Evolutionary conservation across 1,284 basidiomycete genomes (phyloP), one percentile per base, ranked within the genome.

Genomic region (Gymnopus androsaceus): DNA sequence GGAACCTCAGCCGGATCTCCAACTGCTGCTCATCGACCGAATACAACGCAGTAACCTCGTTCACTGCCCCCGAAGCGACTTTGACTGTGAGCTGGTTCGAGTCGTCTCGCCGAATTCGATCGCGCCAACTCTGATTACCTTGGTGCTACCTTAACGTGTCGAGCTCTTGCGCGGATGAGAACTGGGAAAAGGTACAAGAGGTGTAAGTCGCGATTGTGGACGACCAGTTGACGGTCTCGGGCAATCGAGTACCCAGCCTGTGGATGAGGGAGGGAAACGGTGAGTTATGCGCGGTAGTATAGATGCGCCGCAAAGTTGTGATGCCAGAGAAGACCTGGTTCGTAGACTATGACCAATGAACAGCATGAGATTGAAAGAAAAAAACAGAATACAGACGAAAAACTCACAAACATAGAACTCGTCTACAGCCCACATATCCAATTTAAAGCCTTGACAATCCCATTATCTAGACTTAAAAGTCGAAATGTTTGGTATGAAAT

Each of bases 1-100:
- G 97, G 97, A 30, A 99, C 62, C 88, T 84, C 60, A 99, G 77
- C 19, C 84, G 88, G 55, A 99, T 88, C 74, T 99, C 96, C 67
- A 99, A 85, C 40, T 89, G 84, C 67, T 98, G 92, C 60, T 99
- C 97, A 69, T 99, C 97, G 1, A 99, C 89, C 7, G 84, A 79
- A 67, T 98, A 99, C 3, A 82, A 80, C 6, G 87, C 92, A 1
- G 82, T 82, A 33, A 94, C 88, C 66, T 95, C 91, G 61, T 88
- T 88, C 21, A 88, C 83, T 0, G 82, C 79, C 23, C 65, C 70
- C 25, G 51, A 53, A 0, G 79, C 80, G 25, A 94, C 89, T 67
- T 89, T 94, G 71, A 99, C 77, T 5, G 79, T 81, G 59, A 98
- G 76, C 2, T 37, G 48, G 49, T 88, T 89, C 63, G 97, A 95